Evolutionary conservation across 2,329 filamentous ascomycete genomes (phyloP), one percentile per base, ranked within the genome.

Genomic region (Claviceps paspali): DNA sequence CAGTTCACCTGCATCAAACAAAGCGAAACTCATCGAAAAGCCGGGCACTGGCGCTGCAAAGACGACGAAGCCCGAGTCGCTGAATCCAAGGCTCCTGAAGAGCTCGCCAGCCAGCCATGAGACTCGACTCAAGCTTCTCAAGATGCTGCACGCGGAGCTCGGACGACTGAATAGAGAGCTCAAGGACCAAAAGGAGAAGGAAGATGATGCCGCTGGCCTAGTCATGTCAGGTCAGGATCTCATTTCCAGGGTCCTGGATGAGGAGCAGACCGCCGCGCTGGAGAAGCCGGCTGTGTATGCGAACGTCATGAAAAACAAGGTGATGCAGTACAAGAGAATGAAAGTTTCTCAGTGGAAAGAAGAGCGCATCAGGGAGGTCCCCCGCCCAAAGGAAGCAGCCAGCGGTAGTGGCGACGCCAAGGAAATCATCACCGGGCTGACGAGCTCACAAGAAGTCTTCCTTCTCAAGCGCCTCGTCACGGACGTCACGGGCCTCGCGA

Each of bases 271-370:
- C 26, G 63, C 75, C 6, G 86, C 86, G 1, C 65, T 65, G 10
- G 74, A 78, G 12, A 79, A 79, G 41, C 61, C 69, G 2, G 59
- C 69, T 0, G 74, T 96, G 21, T 98, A 98, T 51, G 65, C 70
- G 6, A 94, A 93, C 48, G 65, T 86, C 19, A 75, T 96, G 54
- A 92, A 87, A 52, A 82, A 85, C 45, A 76, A 76, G 24, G 79
- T 96, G 41, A 69, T 81, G 48, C 67, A 68, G 30, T 76, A 86
- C 52, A 84, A 80, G 51, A 80, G 79, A 43, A 87, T 93, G 81
- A 65, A 64, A 1, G 52, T 74, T 3, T 65, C 69, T 3, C 70
- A 82, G 33, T 96, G 87, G 84, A 71, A 73, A 41, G 67, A 73
- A 22, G 75, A 79, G 44, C 63, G 73, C 33, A 42, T 54, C 29